A percentile compares a stretch with the other conserved stretches of the same genome.
Conservation (phyloP, 2,329 filamentous ascomycete genomes). For the Falciphora oryzae region DNA sequence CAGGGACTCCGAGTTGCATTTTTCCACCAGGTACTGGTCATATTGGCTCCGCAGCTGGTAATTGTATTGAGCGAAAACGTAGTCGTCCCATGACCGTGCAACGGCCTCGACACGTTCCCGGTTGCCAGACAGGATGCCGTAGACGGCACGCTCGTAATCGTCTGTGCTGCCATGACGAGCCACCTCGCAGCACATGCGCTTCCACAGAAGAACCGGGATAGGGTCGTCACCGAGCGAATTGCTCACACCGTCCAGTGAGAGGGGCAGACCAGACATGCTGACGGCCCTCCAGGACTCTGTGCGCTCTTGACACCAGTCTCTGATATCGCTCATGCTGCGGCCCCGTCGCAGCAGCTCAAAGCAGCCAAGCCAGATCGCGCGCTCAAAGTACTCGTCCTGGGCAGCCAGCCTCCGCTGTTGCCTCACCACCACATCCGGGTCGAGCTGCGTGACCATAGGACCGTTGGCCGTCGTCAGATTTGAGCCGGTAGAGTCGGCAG, state of each 20-base stretch:
- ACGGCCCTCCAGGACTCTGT: conserved; percentile 87
- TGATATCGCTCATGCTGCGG: conserved; percentile 65
- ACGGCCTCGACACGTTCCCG: conserved; percentile 64
- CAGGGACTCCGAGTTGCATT: conserved; percentile 14
- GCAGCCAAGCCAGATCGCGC: conserved; percentile 87
- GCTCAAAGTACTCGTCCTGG: conserved; percentile 83
- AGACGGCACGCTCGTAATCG: conserved; percentile 82
- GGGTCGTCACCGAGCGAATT: conserved; percentile 31
- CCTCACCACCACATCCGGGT: conserved; percentile 82
- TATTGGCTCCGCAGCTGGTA: conserved; percentile 20
- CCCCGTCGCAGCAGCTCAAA: conserved; percentile 89
- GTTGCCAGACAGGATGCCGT: conserved; percentile 84
- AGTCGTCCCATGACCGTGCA: conserved; percentile 42
- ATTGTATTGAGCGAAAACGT: conserved; percentile 20
- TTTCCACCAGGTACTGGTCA: conserved; percentile 18
- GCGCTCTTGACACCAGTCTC: conserved; percentile 79
- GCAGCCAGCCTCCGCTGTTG: conserved; percentile 70
- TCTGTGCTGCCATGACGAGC: conserved; percentile 65
- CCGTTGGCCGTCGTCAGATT: conserved; percentile 55
- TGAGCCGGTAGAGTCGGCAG: conserved; percentile 48
- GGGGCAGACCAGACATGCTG: conserved; percentile 68
- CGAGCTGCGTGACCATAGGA: conserved; percentile 75
- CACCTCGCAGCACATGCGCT: conserved; percentile 67
- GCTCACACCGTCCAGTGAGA: conserved; percentile 40
- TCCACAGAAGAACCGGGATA: conserved; percentile 59